A percentile compares a stretch with the other conserved stretches of the same genome.
phyloP scores from a whole-genome alignment of 1,139 yeast species.

The Hyphopichia buzzinii region DNA sequence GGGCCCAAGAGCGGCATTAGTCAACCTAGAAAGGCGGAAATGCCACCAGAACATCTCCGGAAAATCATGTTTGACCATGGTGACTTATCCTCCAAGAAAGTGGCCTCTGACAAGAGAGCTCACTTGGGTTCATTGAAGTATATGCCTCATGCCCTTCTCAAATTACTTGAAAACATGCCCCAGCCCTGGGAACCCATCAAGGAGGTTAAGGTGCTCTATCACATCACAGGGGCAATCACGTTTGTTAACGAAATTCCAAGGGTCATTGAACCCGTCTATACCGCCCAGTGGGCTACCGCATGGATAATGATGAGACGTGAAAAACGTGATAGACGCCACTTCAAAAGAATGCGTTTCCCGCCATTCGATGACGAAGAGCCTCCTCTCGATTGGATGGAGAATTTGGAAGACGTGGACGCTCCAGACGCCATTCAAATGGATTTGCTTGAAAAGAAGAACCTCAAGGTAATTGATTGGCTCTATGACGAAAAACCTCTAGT shows the following conservation, averaged over 20 bases:
- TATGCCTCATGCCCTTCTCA: slow-evolving; percentile 92
- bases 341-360: slow-evolving; percentile 90
- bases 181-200: slow-evolving; percentile 95
- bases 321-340: slow-evolving; percentile 84
- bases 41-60: slow-evolving; percentile 94
- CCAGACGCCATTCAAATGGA: slow-evolving; percentile 67
- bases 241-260: slow-evolving; percentile 91
- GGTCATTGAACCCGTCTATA: slow-evolving; percentile 87
- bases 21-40: slow-evolving; percentile 66
- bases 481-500: slow-evolving; percentile 75
- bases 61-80: slow-evolving; percentile 84
- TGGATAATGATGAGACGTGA: slow-evolving; percentile 95
- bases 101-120: slow-evolving; percentile 85
- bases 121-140: slow-evolving; percentile 90
- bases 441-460: slow-evolving; percentile 59
- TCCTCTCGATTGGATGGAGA: slow-evolving; percentile 78
- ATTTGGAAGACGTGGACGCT: slow-evolving; percentile 70
- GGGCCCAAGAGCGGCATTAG: slow-evolving; percentile 37
- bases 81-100: slow-evolving; percentile 76
- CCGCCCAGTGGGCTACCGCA: slow-evolving; percentile 93
- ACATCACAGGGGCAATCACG: slow-evolving; percentile 90
- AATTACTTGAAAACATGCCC: slow-evolving; percentile 93
- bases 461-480: slow-evolving; percentile 67
- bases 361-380: slow-evolving; percentile 98
- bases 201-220: slow-evolving; percentile 87